Conservation (phyloP, 1,284 basidiomycete genomes). For the Rhodotorula sp. region DNA sequence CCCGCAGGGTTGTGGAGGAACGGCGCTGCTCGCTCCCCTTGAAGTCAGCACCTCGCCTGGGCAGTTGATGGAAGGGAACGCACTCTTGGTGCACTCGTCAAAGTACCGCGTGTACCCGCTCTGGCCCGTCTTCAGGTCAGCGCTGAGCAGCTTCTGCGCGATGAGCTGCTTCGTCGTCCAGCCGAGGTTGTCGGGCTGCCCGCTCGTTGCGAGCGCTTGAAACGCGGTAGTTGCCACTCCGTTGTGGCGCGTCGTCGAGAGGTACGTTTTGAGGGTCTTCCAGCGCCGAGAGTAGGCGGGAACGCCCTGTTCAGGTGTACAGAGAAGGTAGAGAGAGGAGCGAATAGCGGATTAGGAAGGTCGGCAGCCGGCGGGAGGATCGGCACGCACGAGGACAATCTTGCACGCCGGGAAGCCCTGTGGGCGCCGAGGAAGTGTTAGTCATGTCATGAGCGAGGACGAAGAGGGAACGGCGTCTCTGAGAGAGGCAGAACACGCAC, state of each 20-base stretch:
- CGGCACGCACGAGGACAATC: constrained; percentile 18
- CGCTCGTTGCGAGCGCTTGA: constrained; percentile 14
- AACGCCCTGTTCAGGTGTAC: constrained; percentile 13
- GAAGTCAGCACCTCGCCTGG: background rate
- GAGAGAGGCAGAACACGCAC: background rate
- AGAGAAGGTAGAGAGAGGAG: background rate
- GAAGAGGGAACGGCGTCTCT: background rate
- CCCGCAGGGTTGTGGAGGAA: constrained; percentile 26
- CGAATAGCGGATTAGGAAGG: background rate
- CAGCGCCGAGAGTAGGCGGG: constrained; percentile 29
- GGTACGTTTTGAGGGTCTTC: constrained; percentile 8
- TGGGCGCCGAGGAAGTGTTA: no score
- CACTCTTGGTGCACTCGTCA: background rate
- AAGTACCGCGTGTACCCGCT: constrained; percentile 22
- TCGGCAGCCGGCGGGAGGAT: background rate
- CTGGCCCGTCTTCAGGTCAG: constrained; percentile 15
- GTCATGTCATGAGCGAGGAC: rapidly evolving
- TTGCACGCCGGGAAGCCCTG: constrained; percentile 32
- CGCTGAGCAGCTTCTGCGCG: constrained; percentile 10
- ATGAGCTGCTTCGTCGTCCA: constrained; percentile 1
- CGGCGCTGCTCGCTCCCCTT: background rate
- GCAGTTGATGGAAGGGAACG: background rate
- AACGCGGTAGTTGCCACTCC: constrained; percentile 9
- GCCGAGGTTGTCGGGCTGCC: background rate
- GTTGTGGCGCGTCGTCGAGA: constrained; percentile 25